Evolutionary conservation across 768 basidiomycete genomes (phyloP).

Genomic region (Tylopilus sp.): DNA sequence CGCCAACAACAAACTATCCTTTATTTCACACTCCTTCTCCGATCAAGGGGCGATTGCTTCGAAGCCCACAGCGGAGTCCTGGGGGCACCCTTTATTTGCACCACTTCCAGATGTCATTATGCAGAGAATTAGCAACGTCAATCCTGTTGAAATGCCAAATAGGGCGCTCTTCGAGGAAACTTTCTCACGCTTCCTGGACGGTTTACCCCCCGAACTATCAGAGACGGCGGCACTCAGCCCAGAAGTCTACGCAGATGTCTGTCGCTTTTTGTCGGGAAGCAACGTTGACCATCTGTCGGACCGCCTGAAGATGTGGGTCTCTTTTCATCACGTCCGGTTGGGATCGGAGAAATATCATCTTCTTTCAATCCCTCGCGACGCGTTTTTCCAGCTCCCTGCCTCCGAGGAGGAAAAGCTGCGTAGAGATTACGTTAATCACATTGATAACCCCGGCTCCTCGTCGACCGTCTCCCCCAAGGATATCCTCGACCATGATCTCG

Average conservation of each 20-base stretch:
- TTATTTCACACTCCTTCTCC: constrained; percentile 43
- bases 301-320: constrained; percentile 51
- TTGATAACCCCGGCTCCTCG: constrained; percentile 22
- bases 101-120: constrained; percentile 57
- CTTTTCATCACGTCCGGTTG: constrained; percentile 56
- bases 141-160: constrained; percentile 58
- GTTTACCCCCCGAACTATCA: constrained; percentile 50
- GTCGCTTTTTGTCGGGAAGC: constrained; percentile 42
- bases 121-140: constrained; percentile 50
- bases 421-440: constrained; percentile 42
- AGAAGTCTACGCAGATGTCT: constrained; percentile 52
- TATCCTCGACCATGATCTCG: constrained; percentile 16
- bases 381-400: constrained; percentile 48
- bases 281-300: constrained; percentile 32
- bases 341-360: constrained; percentile 59
- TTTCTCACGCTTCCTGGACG: constrained; percentile 46
- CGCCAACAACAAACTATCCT: constrained; percentile 34
- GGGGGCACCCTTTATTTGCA: constrained; percentile 55
- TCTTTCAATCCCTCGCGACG: constrained; percentile 58
- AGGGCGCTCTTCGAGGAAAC: constrained; percentile 50
- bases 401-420: constrained; percentile 50
- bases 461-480: constrained; percentile 20
- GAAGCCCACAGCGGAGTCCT: constrained; percentile 50
- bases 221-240: constrained; percentile 58
- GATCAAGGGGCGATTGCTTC: constrained; percentile 38